Conservation (phyloP, 2,329 filamentous ascomycete species). For the Colletotrichum theobromicola region DNA sequence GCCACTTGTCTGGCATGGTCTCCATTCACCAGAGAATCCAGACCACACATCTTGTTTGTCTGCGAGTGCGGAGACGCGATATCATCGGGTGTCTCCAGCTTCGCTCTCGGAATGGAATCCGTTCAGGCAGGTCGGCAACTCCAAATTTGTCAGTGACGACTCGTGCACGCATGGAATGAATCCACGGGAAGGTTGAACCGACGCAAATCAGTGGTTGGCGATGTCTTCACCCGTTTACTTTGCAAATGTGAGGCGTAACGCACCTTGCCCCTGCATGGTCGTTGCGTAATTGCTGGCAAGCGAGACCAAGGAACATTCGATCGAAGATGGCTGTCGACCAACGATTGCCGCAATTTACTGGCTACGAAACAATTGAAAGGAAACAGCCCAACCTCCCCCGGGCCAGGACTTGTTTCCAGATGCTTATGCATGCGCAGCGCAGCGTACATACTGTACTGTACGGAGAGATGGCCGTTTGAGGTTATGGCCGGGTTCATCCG, state of each 20-base stretch:
- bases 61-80: not conserved
- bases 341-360: not conserved
- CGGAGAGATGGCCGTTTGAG: not conserved
- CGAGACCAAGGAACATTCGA: not conserved
- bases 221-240: not conserved
- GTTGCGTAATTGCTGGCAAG: not conserved
- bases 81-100: not conserved
- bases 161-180: not conserved
- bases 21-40: not conserved
- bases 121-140: not conserved
- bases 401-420: not conserved
- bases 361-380: not conserved
- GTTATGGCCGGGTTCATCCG: constrained; percentile 15
- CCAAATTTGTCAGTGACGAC: not conserved
- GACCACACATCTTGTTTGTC: not conserved
- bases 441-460: not conserved
- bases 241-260: not conserved
- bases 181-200: not conserved
- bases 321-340: not conserved
- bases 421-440: not conserved
- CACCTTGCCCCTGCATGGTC: not conserved
- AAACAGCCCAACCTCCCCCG: not conserved
- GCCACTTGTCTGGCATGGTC: constrained; percentile 4
- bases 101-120: not conserved
- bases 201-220: not conserved